Evolutionary conservation across 768 basidiomycete species (phyloP), one percentile per base, ranked within the genome.

Genomic region (Terana coerulea): DNA sequence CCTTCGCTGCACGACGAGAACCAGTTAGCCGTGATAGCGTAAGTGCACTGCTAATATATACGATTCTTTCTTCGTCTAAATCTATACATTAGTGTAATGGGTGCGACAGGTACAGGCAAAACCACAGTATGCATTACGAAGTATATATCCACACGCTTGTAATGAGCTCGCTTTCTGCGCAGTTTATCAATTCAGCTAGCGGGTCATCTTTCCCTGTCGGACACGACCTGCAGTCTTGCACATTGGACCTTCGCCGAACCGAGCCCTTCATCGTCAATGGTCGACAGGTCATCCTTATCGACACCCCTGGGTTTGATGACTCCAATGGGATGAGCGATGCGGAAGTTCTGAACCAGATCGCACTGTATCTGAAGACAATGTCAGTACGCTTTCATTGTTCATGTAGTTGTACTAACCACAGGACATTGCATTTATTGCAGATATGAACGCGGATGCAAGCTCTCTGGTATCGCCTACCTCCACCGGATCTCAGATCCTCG

Each of bases 261-360:
- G 54, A 68, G 8, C 66, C 76, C 0, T 78, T 83, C 59, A 56
- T 65, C 29, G 56, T 80, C 12, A 71, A 75, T 33, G 75, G 73
- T 1, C 64, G 64, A 12, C 59, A 49, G n/a, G 67, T 81, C 30
- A 73, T 65, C 1, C 59, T 83, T 15, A 73, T 83, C 39, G 81
- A 83, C 55, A 82, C 81, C 0, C 81, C 81, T 0, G 81, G 81
- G 9, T 83, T 83, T 51, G 81, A 80, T 54, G 79, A 83, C 57
- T 75, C 41, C 22, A 76, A 78, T 3, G 68, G 62, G 3, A 34
- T 48, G n/a, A 30, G 34, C n/a, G 60, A 61, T 24, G 30, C 40
- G 19, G 59, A 63, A 14, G 37, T 61, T 22, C 45, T 59, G 6
- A 59, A 47, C 36, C 36, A 42, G 28, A 58, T 59, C 37, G 46